Evolutionary conservation across 2,329 filamentous ascomycete genomes (phyloP).

Genomic region (Podosphaera xanthii): DNA sequence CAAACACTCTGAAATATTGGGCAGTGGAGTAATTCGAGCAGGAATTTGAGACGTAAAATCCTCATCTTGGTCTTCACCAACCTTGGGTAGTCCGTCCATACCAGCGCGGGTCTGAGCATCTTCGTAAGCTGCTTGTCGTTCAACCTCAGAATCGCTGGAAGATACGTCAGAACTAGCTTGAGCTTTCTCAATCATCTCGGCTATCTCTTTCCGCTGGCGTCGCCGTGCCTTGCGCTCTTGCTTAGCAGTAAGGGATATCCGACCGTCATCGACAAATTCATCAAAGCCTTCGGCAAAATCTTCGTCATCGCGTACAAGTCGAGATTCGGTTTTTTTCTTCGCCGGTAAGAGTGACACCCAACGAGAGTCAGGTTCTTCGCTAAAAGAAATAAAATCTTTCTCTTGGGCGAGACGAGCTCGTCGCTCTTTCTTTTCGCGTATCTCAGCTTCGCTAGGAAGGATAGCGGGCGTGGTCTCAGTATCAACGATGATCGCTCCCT

Average conservation of each 20-base stretch:
- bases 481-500: constrained; percentile 42
- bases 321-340: constrained; percentile 44
- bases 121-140: constrained; percentile 64
- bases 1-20: constrained; percentile 45
- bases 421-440: constrained; percentile 74
- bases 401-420: constrained; percentile 60
- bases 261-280: constrained; percentile 68
- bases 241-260: constrained; percentile 53
- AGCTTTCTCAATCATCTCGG: constrained; percentile 58
- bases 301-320: constrained; percentile 68
- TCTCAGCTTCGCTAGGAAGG: constrained; percentile 67
- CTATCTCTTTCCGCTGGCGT: constrained; percentile 54
- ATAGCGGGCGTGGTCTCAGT: constrained; percentile 15
- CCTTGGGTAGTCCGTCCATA: constrained; percentile 45
- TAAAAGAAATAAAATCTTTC: constrained; percentile 42
- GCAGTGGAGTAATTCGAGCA: constrained; percentile 53
- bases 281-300: constrained; percentile 88
- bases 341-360: constrained; percentile 20
- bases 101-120: constrained; percentile 66
- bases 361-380: constrained; percentile 24
- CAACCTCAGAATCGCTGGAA: constrained; percentile 45
- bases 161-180: constrained; percentile 41
- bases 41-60: constrained; percentile 11
- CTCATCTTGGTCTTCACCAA: constrained; percentile 19
- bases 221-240: constrained; percentile 50